Evolutionary conservation across 495 filamentous ascomycete genomes (phyloP), one percentile per base, ranked within the genome.

Genomic region (Penicillium waksmanii): DNA sequence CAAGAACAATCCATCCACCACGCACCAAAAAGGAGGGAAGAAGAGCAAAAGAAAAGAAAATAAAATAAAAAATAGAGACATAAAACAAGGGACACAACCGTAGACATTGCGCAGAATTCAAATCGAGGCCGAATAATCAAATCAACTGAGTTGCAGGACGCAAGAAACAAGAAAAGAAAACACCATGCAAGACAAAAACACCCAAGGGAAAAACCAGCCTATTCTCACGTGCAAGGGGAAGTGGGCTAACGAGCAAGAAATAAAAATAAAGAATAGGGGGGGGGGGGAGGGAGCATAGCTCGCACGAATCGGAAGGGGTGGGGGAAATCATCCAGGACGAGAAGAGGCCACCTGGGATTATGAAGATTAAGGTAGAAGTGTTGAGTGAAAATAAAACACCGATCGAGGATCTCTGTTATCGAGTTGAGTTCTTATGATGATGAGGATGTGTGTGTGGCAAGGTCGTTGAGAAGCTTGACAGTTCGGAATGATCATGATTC

Each of bases 381-480:
- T 9, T 3, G 46, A 3, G 19, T 13, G 10, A 3, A 25, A 48
- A 25, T 10, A n/a, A 12, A 48, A 48, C 5, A 27, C 15, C 42
- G 23, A 9, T 48, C 21, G 21, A 27, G 19, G 7, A n/a, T 44
- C 42, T 44, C 17, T n/a, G 42, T 12, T 48, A 12, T 5, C 23
- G 8, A 27, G 19, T 27, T 48, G 8, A 27, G 19, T 27, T 23
- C 23, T 27, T 9, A 27, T 48, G 44, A 48, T 2, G 10, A 9
- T 31, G 27, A 31, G 27, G 27, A 23, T 31, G 27, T 31, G 25
- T 27, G 25, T 27, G 27, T 27, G 15, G 19, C 42, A 44, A 48
- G 46, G 7, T 48, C 23, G 46, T 48, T 48, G 46, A 48, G 46
- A 48, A 48, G 21, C 46, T 19, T 23, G 23, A 10, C 18, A 23